Evolutionary conservation across 306 rosid genomes (phyloP), one percentile per base, ranked within the genome.

Genomic region (Lotus japonicus): DNA sequence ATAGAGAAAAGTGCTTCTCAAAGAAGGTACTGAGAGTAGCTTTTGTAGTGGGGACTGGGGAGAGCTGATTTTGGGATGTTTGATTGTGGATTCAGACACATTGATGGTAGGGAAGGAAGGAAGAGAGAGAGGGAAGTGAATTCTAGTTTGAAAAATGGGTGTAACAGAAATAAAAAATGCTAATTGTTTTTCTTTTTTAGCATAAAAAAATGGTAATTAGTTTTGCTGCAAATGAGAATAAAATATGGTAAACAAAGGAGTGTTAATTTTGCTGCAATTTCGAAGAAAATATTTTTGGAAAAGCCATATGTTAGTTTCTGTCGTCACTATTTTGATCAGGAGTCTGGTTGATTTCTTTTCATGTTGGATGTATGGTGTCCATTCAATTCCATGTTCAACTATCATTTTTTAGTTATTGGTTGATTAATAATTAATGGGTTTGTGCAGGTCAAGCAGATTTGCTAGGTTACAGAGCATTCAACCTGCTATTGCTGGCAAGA

Each of bases 381-480:
- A 5, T 31, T 31, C 7, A 31, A 31, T 7, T 26, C 9, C 7
- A 36, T 18, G 42, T 46, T 11, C 28, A 60, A 15, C 5, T 60
- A 12, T 36, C 9, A 5, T 28, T 38, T 17, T 11, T 18, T 12
- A 13, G 12, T 18, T 58, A 2, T 35, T 14, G 48, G 5, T 23
- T 78, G 5, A 11, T 65, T 58, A 16, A 60, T 72, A 19, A 11
- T 35, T 51, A 10, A 71, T 71, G 41, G 21, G 11, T 76, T 18
- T 76, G 36, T 4, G 80, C 85, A 87, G 92, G 73, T 87, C 92
- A 41, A 87, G 92, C 66, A 80, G 92, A 78, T 87, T 84, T 35
- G 89, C 84, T 1, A 82, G 89, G 74, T 79, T 87, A 8, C 87
- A 84, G 78, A 71, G 52, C 16, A 82, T 84, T 65, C 80, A 78